A percentile compares a stretch with the other conserved stretches of the same genome.
phyloP scores from a whole-genome alignment of 495 filamentous ascomycete species.

The Daldinia grandis region DNA sequence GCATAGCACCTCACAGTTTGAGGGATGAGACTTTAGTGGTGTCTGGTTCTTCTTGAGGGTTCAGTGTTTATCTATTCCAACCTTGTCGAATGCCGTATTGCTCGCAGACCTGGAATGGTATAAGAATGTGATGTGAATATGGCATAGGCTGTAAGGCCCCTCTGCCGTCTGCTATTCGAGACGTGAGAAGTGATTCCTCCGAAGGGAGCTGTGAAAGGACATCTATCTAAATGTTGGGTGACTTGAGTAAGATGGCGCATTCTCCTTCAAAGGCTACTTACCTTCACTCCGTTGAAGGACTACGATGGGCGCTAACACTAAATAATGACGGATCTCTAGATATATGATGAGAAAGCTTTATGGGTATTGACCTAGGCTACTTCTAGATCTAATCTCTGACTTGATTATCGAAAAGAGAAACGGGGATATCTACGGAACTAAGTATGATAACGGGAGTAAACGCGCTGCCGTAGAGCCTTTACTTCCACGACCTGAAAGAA shows the following conservation, averaged over 20 bases:
- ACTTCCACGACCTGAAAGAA: neutral
- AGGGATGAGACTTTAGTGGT: neutral
- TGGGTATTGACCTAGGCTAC: neutral
- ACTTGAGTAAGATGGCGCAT: no score
- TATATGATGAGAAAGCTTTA: neutral
- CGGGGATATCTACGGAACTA: neutral
- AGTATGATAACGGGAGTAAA: no score
- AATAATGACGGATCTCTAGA: neutral
- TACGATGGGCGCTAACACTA: neutral
- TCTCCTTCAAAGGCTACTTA: no score
- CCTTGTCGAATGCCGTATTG: no score
- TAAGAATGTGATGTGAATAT: no score
- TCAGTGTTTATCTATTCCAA: neutral
- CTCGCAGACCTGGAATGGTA: no score
- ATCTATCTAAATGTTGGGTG: neutral
- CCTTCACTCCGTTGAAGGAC: neutral
- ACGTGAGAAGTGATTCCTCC: no score
- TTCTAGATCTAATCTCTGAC: neutral
- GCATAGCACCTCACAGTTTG: neutral
- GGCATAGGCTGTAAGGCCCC: no score
- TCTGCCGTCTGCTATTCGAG: no score
- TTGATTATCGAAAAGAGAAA: neutral
- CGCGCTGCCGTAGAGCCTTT: neutral
- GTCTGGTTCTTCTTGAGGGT: neutral
- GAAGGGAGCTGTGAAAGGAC: neutral